Conservation (phyloP, 305 asterid species). For the Solanum hybrid region DNA sequence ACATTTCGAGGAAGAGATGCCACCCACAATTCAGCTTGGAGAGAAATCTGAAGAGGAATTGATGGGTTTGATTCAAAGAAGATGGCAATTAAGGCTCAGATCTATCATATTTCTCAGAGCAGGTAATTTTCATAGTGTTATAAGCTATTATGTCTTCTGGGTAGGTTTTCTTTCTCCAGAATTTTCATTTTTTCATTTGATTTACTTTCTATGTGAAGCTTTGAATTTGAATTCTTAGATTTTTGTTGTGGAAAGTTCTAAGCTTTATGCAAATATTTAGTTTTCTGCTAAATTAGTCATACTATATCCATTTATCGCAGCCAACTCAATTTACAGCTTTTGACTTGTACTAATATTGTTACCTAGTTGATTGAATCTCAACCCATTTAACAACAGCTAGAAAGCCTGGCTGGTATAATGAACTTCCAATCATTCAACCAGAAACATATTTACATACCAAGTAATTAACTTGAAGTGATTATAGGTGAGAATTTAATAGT, state of each 20-base stretch:
- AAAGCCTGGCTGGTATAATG: background rate
- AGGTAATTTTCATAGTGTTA: background rate
- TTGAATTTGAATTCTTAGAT: background rate
- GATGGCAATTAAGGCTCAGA: background rate
- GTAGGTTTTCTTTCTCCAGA: background rate
- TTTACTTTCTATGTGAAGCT: background rate
- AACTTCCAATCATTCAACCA: background rate
- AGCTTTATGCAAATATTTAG: background rate
- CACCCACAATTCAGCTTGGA: background rate
- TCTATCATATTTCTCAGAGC: background rate
- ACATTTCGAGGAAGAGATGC: background rate
- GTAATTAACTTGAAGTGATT: background rate
- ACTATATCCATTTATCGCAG: background rate
- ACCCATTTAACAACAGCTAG: background rate
- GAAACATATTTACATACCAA: background rate
- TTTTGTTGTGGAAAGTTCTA: background rate
- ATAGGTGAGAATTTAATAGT: background rate
- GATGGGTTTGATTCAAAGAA: background rate
- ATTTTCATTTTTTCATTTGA: background rate
- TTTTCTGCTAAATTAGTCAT: background rate
- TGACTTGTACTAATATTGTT: background rate
- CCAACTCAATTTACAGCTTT: background rate
- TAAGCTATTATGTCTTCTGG: background rate
- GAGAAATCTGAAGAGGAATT: background rate
- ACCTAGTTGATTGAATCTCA: background rate